Base-by-base conservation (phyloP, 192 early-diverging fungal species). In the Coemansia sp. region DNA sequence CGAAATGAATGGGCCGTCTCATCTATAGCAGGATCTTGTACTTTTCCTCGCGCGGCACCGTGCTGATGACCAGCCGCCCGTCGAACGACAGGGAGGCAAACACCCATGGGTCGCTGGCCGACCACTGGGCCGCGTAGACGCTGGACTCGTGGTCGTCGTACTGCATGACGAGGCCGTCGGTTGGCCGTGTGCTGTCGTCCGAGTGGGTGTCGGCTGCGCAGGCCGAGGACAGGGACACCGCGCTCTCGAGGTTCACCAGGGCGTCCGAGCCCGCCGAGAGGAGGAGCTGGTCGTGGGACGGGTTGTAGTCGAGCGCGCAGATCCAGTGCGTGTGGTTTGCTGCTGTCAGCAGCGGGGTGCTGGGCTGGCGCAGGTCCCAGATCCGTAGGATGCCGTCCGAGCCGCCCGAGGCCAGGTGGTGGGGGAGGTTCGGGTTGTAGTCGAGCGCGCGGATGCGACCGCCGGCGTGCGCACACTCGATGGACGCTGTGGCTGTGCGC, bases 71-170 rank as follows among this genome's bases (percentile, higher is more conserved):
- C n/a, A 95, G 84, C 11, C 93, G 87, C 9, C 96, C 96, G 73
- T 95, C 95, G 77, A 94, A 93, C 24, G 95, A 97, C 24, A 96
- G 69, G 3, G 94, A 95, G 18, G 92, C 90, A 86, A 96, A 98
- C 11, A 94, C 83, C 96, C 96, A 98, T 1, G 94, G 92, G 76
- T 96, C 94, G 0, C 87, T 87, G 5, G 78, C 80, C 51, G 94
- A 96, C 96, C 96, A 98, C 18, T 90, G 87, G 3, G 89, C 90
- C 5, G 90, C 78, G 67, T 97, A 97, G 3, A 98, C 95, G 65
- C 91, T 92, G 55, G 96, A 93, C 72, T 98, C 95, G 74, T 96
- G 95, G 67, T 96, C 93, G 35, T 95, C 92, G 69, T 88, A 97
- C n/a, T 90, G 88, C 6, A 85, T 84, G 16, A 96, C 85, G 48